Evolutionary conservation across 2,329 filamentous ascomycete species (phyloP).

Genomic region (Plectosphaerella plurivora): DNA sequence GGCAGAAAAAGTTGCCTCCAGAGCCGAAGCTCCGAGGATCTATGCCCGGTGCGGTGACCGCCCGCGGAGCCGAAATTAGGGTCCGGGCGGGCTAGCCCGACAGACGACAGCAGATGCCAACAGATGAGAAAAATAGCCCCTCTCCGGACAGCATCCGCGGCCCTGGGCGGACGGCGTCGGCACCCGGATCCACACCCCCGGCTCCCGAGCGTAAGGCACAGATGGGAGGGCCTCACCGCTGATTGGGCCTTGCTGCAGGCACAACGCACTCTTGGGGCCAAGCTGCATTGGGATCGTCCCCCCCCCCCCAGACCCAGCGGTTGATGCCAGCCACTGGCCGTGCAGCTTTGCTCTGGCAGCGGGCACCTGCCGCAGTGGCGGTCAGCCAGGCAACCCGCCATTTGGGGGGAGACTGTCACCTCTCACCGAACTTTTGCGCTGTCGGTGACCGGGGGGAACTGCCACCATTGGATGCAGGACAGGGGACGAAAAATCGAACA

Average conservation of each 20-base stretch:
- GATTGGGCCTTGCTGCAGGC: conserved; percentile 2
- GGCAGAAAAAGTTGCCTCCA: background rate
- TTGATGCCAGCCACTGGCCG: no score
- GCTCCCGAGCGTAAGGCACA: conserved; percentile 1
- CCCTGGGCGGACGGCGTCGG: background rate
- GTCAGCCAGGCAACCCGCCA: background rate
- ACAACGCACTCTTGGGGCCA: conserved; percentile 1
- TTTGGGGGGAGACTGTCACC: no score
- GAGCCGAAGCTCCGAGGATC: no score
- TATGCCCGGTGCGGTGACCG: no score
- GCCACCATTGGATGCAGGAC: no score
- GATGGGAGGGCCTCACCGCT: background rate
- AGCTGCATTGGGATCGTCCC: background rate
- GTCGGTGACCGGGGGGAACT: background rate
- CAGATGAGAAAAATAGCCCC: no score
- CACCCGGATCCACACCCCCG: background rate
- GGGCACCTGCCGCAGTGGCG: background rate
- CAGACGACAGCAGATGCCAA: no score
- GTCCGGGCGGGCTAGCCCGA: no score
- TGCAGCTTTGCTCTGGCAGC: background rate
- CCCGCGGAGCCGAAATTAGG: no score
- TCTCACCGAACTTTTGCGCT: background rate
- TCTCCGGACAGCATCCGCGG: background rate
- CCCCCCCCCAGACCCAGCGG: background rate
- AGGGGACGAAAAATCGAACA: background rate